Evolutionary conservation across 2,329 filamentous ascomycete species (phyloP).

Genomic region (Periconia sp.): DNA sequence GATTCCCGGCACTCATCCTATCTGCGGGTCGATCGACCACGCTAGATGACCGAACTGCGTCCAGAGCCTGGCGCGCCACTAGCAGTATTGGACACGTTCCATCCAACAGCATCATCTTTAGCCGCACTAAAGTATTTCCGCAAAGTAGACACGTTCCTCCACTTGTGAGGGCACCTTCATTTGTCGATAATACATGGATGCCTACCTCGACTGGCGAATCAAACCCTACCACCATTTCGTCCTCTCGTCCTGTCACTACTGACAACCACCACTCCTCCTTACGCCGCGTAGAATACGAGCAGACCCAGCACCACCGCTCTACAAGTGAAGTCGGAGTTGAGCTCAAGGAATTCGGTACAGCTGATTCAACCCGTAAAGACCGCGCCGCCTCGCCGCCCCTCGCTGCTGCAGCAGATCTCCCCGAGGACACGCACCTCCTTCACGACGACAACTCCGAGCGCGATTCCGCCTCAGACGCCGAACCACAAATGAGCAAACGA

Average conservation of each 20-base stretch:
- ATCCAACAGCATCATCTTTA: slow-evolving; percentile 17
- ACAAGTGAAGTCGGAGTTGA: slow-evolving; percentile 22
- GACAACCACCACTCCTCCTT: slow-evolving; percentile 18
- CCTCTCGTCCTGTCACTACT: slow-evolving; percentile 18
- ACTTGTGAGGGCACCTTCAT: slow-evolving; percentile 11
- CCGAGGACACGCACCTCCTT: slow-evolving; percentile 29
- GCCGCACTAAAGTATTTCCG: slow-evolving; percentile 26
- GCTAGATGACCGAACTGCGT: too few relatives aligned
- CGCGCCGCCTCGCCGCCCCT: slow-evolving; percentile 9
- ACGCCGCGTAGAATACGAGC: slow-evolving; percentile 19
- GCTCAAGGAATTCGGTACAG: slow-evolving; percentile 19
- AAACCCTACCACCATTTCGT: slow-evolving; percentile 33
- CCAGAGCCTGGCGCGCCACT: too few relatives aligned
- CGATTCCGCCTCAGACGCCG: slow-evolving; percentile 20
- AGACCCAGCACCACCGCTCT: slow-evolving; percentile 25
- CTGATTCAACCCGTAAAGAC: too few relatives aligned
- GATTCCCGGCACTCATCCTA: too few relatives aligned
- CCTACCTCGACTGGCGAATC: slow-evolving; percentile 47
- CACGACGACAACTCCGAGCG: slow-evolving; percentile 15
- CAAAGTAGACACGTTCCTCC: slow-evolving; percentile 27
- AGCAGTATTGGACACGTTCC: slow-evolving; percentile 24
- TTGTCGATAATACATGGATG: slow-evolving; percentile 46
- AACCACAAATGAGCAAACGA: slow-evolving; percentile 46
- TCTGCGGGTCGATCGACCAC: too few relatives aligned
- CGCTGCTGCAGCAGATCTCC: slow-evolving; percentile 20